These are phyloP conservation scores for Yamadazyma taylorii DNA, from an alignment of 1,139 yeast species.

Conservation along the genomic window DNA sequence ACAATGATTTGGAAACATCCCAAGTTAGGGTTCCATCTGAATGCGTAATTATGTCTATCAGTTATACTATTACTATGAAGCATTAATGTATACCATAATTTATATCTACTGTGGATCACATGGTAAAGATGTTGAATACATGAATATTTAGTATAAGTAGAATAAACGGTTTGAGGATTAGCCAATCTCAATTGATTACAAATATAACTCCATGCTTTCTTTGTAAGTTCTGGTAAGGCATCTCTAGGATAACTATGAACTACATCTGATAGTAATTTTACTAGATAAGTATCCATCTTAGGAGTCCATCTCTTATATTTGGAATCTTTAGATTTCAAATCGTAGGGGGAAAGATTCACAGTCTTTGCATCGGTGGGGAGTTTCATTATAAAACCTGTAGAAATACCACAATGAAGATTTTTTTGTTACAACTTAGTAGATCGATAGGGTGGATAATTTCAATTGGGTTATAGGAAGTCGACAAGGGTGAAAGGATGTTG, in stretches of 20 bases:
- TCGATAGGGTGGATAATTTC: too few species aligned
- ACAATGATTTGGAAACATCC: constrained; percentile 38
- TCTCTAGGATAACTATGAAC: constrained; percentile 38
- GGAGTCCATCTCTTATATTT: constrained; percentile 45
- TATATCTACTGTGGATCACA: constrained; percentile 40
- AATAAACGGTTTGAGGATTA: constrained; percentile 43
- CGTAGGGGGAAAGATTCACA: constrained; percentile 20
- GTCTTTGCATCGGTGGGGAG: constrained; percentile 4
- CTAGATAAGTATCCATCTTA: constrained; percentile 38
- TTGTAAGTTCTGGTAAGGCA: constrained; percentile 33
- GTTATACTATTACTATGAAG: constrained; percentile 22
- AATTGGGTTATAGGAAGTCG: too few species aligned
- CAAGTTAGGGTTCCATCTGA: constrained; percentile 39
- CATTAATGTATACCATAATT: constrained; percentile 38
- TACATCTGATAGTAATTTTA: constrained; percentile 36
- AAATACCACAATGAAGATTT: too few species aligned
- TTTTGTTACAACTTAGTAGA: too few species aligned
- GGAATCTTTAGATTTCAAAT: constrained; percentile 37
- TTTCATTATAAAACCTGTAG: constrained; percentile 1
- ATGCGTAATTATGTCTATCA: constrained; percentile 25
- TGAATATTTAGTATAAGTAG: constrained; percentile 44
- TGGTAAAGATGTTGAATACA: constrained; percentile 41
- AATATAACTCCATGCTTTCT: constrained; percentile 41
- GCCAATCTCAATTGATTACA: constrained; percentile 38
- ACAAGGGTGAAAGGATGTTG: too few species aligned